Evolutionary conservation across 2,329 filamentous ascomycete species (phyloP).

Genomic region (Ceratocystis variospora): DNA sequence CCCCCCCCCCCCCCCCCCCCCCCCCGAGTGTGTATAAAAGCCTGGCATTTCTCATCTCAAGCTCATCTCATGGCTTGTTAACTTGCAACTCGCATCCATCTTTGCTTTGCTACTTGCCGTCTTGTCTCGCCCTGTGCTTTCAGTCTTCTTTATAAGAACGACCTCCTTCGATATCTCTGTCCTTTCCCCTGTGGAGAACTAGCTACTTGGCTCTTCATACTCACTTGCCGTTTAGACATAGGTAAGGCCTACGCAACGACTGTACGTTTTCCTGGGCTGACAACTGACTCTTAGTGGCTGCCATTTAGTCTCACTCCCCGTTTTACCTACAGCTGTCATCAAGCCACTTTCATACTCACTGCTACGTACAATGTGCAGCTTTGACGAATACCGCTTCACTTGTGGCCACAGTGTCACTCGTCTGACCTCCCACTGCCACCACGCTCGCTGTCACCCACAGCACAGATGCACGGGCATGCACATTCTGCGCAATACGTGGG

Average conservation of each 20-base stretch:
- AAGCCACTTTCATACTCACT: neutral
- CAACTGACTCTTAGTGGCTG: too few relatives aligned
- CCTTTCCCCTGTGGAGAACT: neutral
- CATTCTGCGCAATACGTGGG: slow-evolving; percentile 47
- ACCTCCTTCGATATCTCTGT: neutral
- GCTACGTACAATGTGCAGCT: slow-evolving; percentile 48
- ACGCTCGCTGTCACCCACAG: slow-evolving; percentile 55
- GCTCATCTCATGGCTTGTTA: neutral
- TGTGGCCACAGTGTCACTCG: slow-evolving; percentile 49
- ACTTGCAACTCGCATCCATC: neutral
- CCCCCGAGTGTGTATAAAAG: neutral
- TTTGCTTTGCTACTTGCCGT: neutral
- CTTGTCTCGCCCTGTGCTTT: neutral
- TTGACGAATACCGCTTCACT: slow-evolving; percentile 52
- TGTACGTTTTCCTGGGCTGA: too few relatives aligned
- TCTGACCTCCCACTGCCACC: slow-evolving; percentile 58
- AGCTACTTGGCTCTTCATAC: too few relatives aligned
- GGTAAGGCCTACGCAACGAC: too few relatives aligned
- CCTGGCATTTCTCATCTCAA: neutral
- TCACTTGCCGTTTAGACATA: too few relatives aligned
- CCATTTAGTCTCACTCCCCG: too few relatives aligned
- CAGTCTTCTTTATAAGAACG: neutral
- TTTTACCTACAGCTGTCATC: too few relatives aligned
- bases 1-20: neutral
- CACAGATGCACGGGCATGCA: slow-evolving; percentile 58